A percentile compares a stretch with the other conserved stretches of the same genome.
phyloP scores from a whole-genome alignment of 106 monocot species.

The Allium sativum region DNA sequence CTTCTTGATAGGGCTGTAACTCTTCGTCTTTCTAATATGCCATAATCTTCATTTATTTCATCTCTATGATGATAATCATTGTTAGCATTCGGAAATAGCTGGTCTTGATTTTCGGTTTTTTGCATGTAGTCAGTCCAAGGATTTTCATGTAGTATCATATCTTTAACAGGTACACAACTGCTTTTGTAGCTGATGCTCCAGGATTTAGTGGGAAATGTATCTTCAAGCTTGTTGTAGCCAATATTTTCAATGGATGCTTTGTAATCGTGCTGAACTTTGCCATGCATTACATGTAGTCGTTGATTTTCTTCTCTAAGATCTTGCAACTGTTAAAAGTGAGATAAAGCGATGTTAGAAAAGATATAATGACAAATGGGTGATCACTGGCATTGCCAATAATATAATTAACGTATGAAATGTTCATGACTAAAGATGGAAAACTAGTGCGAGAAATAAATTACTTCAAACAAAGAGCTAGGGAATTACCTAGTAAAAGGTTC shows the following conservation, averaged over 20 bases:
- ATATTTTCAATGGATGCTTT: slow-evolving; percentile 10
- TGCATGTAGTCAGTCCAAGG: slow-evolving; percentile 7
- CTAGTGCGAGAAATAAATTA: too few relatives aligned
- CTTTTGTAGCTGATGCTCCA: slow-evolving; percentile 5
- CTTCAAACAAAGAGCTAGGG: too few relatives aligned
- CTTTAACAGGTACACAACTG: neutral
- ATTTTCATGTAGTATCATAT: slow-evolving; percentile 9
- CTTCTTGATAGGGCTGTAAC: slow-evolving; percentile 36
- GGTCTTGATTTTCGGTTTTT: slow-evolving; percentile 6
- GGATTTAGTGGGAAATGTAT: neutral
- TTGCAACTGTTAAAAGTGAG: slow-evolving; percentile 31
- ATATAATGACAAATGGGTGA: too few relatives aligned
- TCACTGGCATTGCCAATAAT: too few relatives aligned
- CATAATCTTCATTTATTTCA: slow-evolving; percentile 2
- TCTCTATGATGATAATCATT: neutral
- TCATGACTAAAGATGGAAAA: too few relatives aligned
- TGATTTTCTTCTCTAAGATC: slow-evolving; percentile 42
- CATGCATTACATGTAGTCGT: slow-evolving; percentile 20
- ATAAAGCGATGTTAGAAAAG: too few relatives aligned
- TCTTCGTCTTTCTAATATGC: slow-evolving; percentile 14
- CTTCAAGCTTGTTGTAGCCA: slow-evolving; percentile 5
- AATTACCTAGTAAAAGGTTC: too few relatives aligned
- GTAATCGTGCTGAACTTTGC: slow-evolving; percentile 21
- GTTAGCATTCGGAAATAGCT: too few relatives aligned
- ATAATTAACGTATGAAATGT: too few relatives aligned